Conservation (phyloP, 148 eudicot genomes). For the Fagopyrum homotropicum region DNA sequence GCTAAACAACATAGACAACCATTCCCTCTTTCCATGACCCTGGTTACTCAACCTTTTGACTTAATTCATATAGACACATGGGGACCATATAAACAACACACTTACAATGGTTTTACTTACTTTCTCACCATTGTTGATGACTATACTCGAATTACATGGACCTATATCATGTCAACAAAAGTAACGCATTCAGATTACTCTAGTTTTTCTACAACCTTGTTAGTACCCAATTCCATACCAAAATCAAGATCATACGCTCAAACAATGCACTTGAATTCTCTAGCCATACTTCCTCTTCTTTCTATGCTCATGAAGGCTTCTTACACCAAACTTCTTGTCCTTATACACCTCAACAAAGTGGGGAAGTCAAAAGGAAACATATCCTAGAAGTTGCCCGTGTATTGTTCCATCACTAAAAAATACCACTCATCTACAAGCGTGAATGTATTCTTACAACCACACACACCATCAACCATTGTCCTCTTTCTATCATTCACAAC, state of each 20-base stretch:
- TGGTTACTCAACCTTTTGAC: too few relatives aligned
- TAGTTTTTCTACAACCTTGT: background rate
- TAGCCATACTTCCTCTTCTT: background rate
- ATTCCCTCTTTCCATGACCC: too few relatives aligned
- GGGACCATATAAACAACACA: background rate
- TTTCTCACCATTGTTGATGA: slow-evolving; percentile 16
- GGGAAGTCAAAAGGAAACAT: slow-evolving; percentile 3
- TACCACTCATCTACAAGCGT: background rate
- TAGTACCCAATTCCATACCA: background rate
- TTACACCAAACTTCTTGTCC: background rate
- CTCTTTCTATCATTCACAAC: background rate
- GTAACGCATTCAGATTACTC: background rate
- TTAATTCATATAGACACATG: too few relatives aligned
- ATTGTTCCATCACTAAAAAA: background rate
- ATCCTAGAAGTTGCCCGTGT: background rate
- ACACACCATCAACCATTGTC: background rate
- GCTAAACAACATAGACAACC: too few relatives aligned
- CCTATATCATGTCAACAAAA: background rate
- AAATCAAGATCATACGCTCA: background rate
- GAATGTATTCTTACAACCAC: background rate
- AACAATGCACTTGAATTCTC: background rate
- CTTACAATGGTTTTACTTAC: background rate
- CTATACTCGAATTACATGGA: background rate
- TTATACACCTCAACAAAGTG: slow-evolving; percentile 11
- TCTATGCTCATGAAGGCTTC: background rate